These are phyloP conservation scores for Thamnidium elegans DNA, from an alignment of 192 early-diverging fungal species.

Conservation along the genomic window DNA sequence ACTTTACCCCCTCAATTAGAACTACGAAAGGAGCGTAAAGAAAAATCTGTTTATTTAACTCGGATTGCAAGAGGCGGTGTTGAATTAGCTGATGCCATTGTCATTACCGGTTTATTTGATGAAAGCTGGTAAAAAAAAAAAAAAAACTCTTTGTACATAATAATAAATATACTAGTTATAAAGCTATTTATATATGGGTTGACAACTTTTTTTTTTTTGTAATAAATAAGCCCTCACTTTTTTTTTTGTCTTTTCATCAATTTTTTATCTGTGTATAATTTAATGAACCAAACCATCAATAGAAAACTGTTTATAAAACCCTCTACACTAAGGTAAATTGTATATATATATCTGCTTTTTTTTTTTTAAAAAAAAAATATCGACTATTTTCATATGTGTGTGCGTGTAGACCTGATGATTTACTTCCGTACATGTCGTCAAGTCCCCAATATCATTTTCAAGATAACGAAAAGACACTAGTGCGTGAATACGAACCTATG, in stretches of 20 bases:
- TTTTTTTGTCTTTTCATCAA: not conserved
- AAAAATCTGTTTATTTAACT: conserved; percentile 29
- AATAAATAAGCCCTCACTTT: not conserved
- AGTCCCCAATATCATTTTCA: too few relatives aligned
- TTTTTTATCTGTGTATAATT: not conserved
- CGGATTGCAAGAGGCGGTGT: conserved; percentile 6
- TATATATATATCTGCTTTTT: too few relatives aligned
- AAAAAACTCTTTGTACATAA: not conserved
- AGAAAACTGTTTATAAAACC: not conserved
- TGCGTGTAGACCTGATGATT: too few relatives aligned
- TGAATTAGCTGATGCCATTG: conserved; percentile 28
- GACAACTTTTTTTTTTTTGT: not conserved
- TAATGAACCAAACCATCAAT: not conserved
- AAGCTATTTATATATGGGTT: not conserved
- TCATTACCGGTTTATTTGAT: conserved; percentile 33
- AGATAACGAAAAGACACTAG: too few relatives aligned
- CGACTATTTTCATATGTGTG: too few relatives aligned
- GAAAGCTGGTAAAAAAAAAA: conserved; percentile 33
- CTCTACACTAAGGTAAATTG: too few relatives aligned
- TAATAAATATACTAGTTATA: too few relatives aligned
- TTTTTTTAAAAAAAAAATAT: too few relatives aligned
- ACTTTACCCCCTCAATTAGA: conserved; percentile 27
- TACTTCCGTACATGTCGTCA: too few relatives aligned
- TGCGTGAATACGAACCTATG: too few relatives aligned
- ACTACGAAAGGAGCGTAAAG: conserved; percentile 32